Conservation (phyloP, 805 yeast species). For the Kodamaea laetipori region DNA sequence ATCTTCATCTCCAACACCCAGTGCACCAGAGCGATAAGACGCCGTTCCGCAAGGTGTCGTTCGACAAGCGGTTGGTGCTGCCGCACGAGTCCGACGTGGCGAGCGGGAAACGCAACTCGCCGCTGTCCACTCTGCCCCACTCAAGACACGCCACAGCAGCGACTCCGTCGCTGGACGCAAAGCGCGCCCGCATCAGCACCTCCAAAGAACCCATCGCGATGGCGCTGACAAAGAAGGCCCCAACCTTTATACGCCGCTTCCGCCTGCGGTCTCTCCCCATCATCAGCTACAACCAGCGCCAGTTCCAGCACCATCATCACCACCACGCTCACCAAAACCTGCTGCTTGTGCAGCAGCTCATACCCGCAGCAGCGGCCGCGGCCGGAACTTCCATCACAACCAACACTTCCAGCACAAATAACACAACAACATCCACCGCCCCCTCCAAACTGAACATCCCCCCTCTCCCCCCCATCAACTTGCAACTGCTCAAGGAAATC, state of each 20-base stretch:
- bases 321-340: conserved; percentile 13
- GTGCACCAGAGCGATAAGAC: neutral
- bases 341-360: conserved; percentile 12
- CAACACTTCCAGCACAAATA: no score
- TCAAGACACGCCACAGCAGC: conserved; percentile 9
- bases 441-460: conserved; percentile 29
- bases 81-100: neutral
- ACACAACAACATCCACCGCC: conserved; percentile 15
- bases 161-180: conserved; percentile 17
- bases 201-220: conserved; percentile 13
- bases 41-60: conserved; percentile 36
- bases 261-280: conserved; percentile 46
- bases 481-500: conserved; percentile 79
- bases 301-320: conserved; percentile 20
- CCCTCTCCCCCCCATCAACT: conserved; percentile 78
- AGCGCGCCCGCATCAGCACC: conserved; percentile 25
- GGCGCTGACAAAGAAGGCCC: conserved; percentile 25
- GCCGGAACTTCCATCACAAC: conserved; percentile 11
- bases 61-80: conserved; percentile 21
- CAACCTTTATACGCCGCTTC: conserved; percentile 37
- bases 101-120: conserved; percentile 16
- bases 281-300: conserved; percentile 34
- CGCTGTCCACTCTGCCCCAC: conserved; percentile 18
- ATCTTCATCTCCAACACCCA: no score
- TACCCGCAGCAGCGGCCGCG: conserved; percentile 1